Evolutionary conservation across 495 filamentous ascomycete genomes (phyloP).

Genomic region (Podospora sp.): DNA sequence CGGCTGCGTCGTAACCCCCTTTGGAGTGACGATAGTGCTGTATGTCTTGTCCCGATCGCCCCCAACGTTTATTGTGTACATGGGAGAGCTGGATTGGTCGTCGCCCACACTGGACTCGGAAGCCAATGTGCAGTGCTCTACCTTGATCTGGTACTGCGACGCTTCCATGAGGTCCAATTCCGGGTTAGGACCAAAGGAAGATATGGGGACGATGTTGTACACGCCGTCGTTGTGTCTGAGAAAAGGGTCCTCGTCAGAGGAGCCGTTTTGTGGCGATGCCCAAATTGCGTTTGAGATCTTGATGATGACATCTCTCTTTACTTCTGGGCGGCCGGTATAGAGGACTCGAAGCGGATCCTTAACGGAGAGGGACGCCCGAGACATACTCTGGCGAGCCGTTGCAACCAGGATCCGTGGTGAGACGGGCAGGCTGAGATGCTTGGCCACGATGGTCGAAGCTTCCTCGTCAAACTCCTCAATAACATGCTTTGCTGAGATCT

Average conservation of each 20-base stretch:
- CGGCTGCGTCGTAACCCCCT: constrained; percentile 39
- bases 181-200: constrained; percentile 68
- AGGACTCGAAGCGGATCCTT: constrained; percentile 70
- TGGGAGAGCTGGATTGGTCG: neutral
- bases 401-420: constrained; percentile 50
- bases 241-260: constrained; percentile 25
- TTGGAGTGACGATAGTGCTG: constrained; percentile 30
- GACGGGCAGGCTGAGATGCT: constrained; percentile 38
- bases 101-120: constrained; percentile 25
- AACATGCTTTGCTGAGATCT: constrained; percentile 64
- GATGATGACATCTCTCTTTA: constrained; percentile 69
- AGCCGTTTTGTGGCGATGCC: constrained; percentile 39
- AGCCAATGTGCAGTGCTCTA: constrained; percentile 70
- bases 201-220: constrained; percentile 75
- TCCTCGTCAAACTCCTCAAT: constrained; percentile 59
- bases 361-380: constrained; percentile 60
- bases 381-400: constrained; percentile 74
- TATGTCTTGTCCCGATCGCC: constrained; percentile 48
- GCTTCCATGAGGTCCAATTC: constrained; percentile 76
- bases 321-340: constrained; percentile 65
- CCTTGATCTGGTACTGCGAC: constrained; percentile 66
- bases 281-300: constrained; percentile 71
- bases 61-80: constrained; percentile 59
- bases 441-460: constrained; percentile 52
- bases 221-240: constrained; percentile 34